Base-by-base conservation (phyloP, 2,329 filamentous ascomycete species). In the Fusarium pseudocircinatum region DNA sequence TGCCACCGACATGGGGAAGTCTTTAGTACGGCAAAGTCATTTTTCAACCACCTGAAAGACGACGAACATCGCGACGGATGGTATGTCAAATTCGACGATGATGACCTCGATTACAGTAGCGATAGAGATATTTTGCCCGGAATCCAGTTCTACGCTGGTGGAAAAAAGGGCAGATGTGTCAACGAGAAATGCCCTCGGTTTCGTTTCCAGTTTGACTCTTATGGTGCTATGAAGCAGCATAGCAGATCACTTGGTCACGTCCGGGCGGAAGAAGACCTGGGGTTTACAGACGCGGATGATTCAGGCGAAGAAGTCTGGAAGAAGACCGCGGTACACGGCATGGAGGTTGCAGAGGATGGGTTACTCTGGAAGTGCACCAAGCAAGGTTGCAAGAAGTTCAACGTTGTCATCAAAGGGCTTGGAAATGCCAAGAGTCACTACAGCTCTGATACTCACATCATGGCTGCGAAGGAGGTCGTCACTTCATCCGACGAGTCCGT, bases 1-100 rank as follows among this genome's bases (percentile, higher is more conserved):
- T 80, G 78, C 4, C 6, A 32, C 0, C n/a, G 40, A 2, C 76
- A 61, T 8, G 76, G 67, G 1, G 20, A 69, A 2, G 42, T 18
- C 0, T 72, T 79, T 14, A 54, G 62, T 1, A 63, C 52, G 1
- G 28, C 69, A 2, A 65, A 53, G 3, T 24, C 15, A 1, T 72
- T 67, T 34, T 75, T 73, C 22, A 34, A 46, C 1, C 76, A 78
- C 9, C 39, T 78, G 1, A 43, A 42, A 10, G 53, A 56, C 12
- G 18, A 47, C 1, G 57, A 62, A 1, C 76, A 78, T 26, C 57
- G 63, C 7, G 4, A 40, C 3, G 67, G 63, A 1, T 63, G 63
- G 60, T 53, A 30, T 0, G 36, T 66, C 7, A 32, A 58, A 10
- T 43, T 66, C 4, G 30, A 52, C 12, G 47, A 52, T 3, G 43